Conservation (phyloP, 176 grass and related monocot species). For the Eragrostis nindensis region DNA sequence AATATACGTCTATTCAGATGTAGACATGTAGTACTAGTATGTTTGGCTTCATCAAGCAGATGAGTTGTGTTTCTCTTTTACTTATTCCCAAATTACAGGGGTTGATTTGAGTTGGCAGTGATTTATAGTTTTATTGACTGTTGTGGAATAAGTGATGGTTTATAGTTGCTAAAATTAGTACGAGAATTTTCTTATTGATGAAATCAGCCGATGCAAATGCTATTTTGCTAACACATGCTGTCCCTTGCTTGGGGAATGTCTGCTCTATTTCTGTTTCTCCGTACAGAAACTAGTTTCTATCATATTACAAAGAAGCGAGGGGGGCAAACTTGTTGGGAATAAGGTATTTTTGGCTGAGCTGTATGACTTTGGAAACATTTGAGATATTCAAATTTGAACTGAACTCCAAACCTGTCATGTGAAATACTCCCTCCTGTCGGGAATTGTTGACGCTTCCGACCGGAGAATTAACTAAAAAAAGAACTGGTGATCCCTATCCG, state of each 20-base stretch:
- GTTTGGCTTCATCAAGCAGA: constrained; percentile 18
- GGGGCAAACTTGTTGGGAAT: background rate
- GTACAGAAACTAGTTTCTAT: background rate
- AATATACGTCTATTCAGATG: constrained; percentile 54
- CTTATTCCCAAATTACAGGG: background rate
- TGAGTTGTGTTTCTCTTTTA: background rate
- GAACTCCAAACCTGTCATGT: background rate
- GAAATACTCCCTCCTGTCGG: no score
- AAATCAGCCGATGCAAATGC: background rate
- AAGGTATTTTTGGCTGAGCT: background rate
- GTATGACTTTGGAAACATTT: background rate
- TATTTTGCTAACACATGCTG: no score
- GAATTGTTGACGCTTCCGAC: no score
- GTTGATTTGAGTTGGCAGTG: constrained; percentile 7
- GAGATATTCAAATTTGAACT: background rate
- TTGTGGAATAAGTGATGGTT: constrained; percentile 9
- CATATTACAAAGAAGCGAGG: background rate
- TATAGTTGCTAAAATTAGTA: background rate
- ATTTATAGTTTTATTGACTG: constrained; percentile 27
- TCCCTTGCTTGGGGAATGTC: background rate
- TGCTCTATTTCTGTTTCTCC: background rate
- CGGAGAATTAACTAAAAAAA: no score
- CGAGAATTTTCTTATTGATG: background rate
- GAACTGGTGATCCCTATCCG: no score
- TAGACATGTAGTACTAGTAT: constrained; percentile 47